Percentiles rank a stretch among this genome's conserved stretches.
Conservation (phyloP, 202 grass and related monocot species). For the Cymbopogon flexuosus region DNA sequence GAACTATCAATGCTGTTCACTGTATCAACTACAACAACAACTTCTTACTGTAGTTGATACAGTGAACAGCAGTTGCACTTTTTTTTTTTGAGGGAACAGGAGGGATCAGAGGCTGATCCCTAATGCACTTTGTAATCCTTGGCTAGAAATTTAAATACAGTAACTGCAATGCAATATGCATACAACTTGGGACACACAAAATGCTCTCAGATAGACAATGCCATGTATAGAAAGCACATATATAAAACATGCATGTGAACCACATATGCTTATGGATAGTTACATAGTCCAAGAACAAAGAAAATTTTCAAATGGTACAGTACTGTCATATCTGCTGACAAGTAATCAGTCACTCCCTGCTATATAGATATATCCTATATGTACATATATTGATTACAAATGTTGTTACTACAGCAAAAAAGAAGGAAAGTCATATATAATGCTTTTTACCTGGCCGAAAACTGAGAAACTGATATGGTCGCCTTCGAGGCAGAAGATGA, state of each 20-base stretch:
- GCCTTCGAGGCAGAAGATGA: conserved; percentile 63
- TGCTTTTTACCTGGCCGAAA: conserved; percentile 57
- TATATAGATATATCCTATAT: conserved; percentile 22
- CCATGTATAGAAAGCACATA: conserved; percentile 4
- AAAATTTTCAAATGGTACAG: conserved; percentile 29
- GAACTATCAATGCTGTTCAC: background rate
- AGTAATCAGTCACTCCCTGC: background rate
- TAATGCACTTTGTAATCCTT: background rate
- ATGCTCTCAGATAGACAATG: conserved; percentile 3
- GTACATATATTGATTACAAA: conserved; percentile 25
- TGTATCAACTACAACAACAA: background rate
- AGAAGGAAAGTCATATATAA: conserved; percentile 5
- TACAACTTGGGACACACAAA: conserved; percentile 16
- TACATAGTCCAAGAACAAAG: conserved; percentile 21
- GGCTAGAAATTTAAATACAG: background rate
- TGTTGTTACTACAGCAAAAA: conserved; percentile 13
- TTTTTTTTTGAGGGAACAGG: background rate
- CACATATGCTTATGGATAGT: background rate
- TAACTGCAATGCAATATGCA: background rate
- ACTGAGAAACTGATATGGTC: conserved; percentile 45
- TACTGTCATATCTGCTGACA: conserved; percentile 23
- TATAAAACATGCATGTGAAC: background rate
- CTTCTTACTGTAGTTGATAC: no score
- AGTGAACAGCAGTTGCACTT: background rate
- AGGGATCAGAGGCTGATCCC: no score